phyloP scores from a whole-genome alignment of 495 filamentous ascomycete genomes.

The Barbatosphaeria neglecta region DNA sequence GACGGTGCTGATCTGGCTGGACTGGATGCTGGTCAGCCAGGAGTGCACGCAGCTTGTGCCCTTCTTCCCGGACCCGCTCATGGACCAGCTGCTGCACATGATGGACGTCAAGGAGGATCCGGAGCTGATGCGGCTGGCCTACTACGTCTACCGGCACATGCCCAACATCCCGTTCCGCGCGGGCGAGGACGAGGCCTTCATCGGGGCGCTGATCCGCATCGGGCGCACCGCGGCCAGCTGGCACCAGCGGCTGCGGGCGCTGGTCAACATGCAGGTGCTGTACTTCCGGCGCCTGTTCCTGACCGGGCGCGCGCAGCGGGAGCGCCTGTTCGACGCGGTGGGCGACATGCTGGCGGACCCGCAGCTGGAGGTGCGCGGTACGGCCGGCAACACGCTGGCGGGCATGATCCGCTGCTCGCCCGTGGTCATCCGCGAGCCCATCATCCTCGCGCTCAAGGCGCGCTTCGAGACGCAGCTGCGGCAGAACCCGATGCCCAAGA shows the following conservation, averaged over 20 bases:
- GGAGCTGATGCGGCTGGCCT: constrained; percentile 86
- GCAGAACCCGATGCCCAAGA: constrained; percentile 79
- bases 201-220: constrained; percentile 76
- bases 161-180: constrained; percentile 89
- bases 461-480: constrained; percentile 67
- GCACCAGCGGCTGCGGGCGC: constrained; percentile 92
- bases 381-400: constrained; percentile 79
- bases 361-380: constrained; percentile 91
- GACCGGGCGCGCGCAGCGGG: constrained; percentile 63
- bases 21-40: constrained; percentile 77
- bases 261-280: constrained; percentile 98
- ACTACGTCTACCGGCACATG: constrained; percentile 93
- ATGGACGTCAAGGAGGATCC: constrained; percentile 99
- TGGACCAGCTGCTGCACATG: constrained; percentile 91
- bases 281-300: constrained; percentile 97
- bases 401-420: constrained; percentile 99
- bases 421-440: constrained; percentile 57
- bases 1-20: constrained; percentile 90
- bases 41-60: constrained; percentile 86
- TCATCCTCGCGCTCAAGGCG: constrained; percentile 60
- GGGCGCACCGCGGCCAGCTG: constrained; percentile 78
- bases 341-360: constrained; percentile 85
- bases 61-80: constrained; percentile 84
- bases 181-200: constrained; percentile 74
- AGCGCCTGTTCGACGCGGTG: constrained; percentile 77